Conservation (phyloP, 2,329 filamentous ascomycete genomes). For the Verticillium tricorpus region DNA sequence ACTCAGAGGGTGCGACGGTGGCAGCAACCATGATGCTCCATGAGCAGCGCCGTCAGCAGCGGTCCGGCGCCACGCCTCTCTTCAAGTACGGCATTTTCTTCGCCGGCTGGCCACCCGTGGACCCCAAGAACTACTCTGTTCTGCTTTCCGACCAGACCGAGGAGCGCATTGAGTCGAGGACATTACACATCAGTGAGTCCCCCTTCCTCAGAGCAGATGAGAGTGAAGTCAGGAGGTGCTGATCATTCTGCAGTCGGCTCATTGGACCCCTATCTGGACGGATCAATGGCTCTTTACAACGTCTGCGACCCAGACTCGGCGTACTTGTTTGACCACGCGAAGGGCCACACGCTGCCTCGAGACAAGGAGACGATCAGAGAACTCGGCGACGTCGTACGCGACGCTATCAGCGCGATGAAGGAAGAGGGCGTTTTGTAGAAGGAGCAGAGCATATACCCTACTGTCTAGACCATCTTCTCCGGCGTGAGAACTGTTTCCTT, state of each 20-base stretch:
- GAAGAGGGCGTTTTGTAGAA: conserved; percentile 8
- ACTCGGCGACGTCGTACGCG: conserved; percentile 37
- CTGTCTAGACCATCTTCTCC: conserved; percentile 1
- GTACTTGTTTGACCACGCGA: conserved; percentile 60
- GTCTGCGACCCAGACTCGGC: conserved; percentile 57
- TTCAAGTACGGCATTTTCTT: conserved; percentile 47
- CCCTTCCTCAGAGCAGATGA: not conserved
- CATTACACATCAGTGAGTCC: conserved; percentile 44
- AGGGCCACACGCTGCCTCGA: conserved; percentile 58
- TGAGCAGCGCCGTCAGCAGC: conserved; percentile 32
- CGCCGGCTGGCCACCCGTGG: conserved; percentile 48
- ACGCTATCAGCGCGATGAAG: conserved; percentile 13
- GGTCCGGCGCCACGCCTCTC: conserved; percentile 22
- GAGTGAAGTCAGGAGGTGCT: conserved; percentile 8
- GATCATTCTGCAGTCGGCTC: conserved; percentile 37
- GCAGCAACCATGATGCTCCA: conserved; percentile 49
- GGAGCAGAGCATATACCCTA: conserved; percentile 8
- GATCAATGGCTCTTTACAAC: conserved; percentile 57
- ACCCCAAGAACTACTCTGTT: conserved; percentile 35
- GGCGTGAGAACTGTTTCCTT: conserved; percentile 2
- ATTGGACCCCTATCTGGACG: conserved; percentile 56
- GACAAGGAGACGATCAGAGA: conserved; percentile 44
- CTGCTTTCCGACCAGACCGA: conserved; percentile 45
- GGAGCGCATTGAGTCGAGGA: conserved; percentile 45
- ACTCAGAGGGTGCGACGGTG: conserved; percentile 55